Evolutionary conservation across 257 asterid species (phyloP), one percentile per base, ranked within the genome.

Genomic region (Solanum rostratum): DNA sequence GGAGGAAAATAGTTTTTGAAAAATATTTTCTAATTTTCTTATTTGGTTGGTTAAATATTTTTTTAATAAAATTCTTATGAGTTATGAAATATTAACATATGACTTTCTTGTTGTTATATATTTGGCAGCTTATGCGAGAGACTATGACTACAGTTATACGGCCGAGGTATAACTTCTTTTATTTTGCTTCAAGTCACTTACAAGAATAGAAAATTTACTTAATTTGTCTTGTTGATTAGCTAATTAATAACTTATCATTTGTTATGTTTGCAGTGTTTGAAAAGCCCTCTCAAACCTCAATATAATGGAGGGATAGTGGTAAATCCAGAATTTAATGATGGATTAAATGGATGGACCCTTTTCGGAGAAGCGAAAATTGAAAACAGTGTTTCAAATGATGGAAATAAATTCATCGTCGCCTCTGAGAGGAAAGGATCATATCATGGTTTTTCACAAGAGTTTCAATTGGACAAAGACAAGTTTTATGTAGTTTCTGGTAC

Each of bases 251-350:
- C 33, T 71, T 12, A 71, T 43, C 13, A 29, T 71, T 71, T 81
- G 24, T 7, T 78, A 68, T 65, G 20, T 52, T 45, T 60, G 18
- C 84, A 89, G 90, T 89, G 92, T 70, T 81, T 88, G 84, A 62
- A 71, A 84, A 83, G 81, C 10, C 92, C 92, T 55, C 78, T 88
- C 30, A 79, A 80, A 46, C 88, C 92, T 80, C 90, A 88, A 41
- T 89, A 89, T 69, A 24, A 60, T 20, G 90, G 92, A 57, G 92
- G 92, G 13, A 88, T 89, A 79, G 87, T 86, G 60, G 73, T 79
- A 24, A 87, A 89, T 79, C 86, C 90, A 63, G 86, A 88, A 45
- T 59, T 88, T 20, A 59, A 85, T 46, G 71, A 83, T 50, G 88
- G 88, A 60, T 43, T 86, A 27, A 65, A 84, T 7, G 89, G 89